Evolutionary conservation across 1,139 yeast genomes (phyloP).

Genomic region (Candida freyschussii): DNA sequence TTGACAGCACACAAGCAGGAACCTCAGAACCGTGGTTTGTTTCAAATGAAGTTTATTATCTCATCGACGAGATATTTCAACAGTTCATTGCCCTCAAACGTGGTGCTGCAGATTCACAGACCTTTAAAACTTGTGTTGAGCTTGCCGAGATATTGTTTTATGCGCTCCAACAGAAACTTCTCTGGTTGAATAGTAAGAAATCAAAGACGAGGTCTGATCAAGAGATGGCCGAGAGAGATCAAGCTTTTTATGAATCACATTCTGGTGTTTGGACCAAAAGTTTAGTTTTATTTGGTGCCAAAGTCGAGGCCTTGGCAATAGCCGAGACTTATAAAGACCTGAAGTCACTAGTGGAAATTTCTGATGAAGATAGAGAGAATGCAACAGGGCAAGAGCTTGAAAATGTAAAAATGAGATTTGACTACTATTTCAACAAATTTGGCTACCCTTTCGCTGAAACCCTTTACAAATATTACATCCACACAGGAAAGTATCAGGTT

Average conservation of each 20-base stretch:
- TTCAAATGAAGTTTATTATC: slow-evolving; percentile 20
- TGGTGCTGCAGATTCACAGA: slow-evolving; percentile 1
- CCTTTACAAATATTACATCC: slow-evolving; percentile 57
- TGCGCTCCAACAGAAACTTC: slow-evolving; percentile 28
- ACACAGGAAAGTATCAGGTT: slow-evolving; percentile 47
- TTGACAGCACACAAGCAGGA: slow-evolving; percentile 25
- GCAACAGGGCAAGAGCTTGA: slow-evolving; percentile 31
- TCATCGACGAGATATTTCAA: slow-evolving; percentile 29
- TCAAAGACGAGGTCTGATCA: slow-evolving; percentile 25
- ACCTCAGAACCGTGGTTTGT: slow-evolving; percentile 33
- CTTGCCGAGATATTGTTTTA: slow-evolving; percentile 33
- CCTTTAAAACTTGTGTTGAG: slow-evolving; percentile 25
- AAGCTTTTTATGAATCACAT: slow-evolving; percentile 27
- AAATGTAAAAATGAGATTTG: slow-evolving; percentile 35
- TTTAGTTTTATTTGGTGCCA: slow-evolving; percentile 43
- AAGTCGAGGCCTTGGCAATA: slow-evolving; percentile 52
- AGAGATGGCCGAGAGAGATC: slow-evolving; percentile 18
- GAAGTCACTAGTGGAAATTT: slow-evolving; percentile 57
- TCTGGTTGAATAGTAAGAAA: slow-evolving; percentile 27
- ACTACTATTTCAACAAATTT: slow-evolving; percentile 52
- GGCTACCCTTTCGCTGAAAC: slow-evolving; percentile 67
- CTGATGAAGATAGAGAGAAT: slow-evolving; percentile 48
- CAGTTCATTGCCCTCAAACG: slow-evolving; percentile 21
- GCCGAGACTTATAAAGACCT: slow-evolving; percentile 67
- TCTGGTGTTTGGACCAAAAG: slow-evolving; percentile 51